These are phyloP conservation scores for Aspergillus tamarii DNA, from an alignment of 2,329 filamentous ascomycete species.

Conservation along the genomic window DNA sequence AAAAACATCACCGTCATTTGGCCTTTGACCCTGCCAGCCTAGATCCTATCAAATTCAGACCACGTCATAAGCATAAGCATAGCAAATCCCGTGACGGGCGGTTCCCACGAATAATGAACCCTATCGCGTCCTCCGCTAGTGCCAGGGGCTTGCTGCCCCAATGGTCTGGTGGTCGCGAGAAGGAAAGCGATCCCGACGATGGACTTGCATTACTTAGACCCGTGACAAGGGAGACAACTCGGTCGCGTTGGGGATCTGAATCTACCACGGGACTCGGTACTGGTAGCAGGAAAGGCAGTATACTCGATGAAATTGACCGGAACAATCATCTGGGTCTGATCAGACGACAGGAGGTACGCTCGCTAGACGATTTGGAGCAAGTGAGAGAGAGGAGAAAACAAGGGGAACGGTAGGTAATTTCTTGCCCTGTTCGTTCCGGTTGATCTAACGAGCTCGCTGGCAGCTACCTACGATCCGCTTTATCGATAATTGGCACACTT, in stretches of 20 bases:
- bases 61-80: constrained; percentile 31
- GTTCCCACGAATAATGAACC: constrained; percentile 38
- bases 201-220: constrained; percentile 35
- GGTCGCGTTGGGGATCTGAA: constrained; percentile 38
- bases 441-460: constrained; percentile 8
- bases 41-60: constrained; percentile 13
- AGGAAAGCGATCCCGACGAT: constrained; percentile 35
- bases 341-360: constrained; percentile 34
- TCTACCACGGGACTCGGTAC: constrained; percentile 30
- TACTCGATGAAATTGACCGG: constrained; percentile 31
- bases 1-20: constrained; percentile 24
- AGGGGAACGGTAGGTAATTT: constrained; percentile 67
- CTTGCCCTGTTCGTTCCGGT: constrained; percentile 28
- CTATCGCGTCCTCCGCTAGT: constrained; percentile 34
- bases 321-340: constrained; percentile 32
- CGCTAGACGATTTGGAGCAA: constrained; percentile 39
- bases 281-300: constrained; percentile 33
- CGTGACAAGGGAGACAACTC: constrained; percentile 33
- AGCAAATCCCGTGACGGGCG: constrained; percentile 37
- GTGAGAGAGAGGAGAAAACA: constrained; percentile 70
- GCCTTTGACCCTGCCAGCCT: constrained; percentile 24
- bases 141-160: constrained; percentile 36
- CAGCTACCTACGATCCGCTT: constrained; percentile 37
- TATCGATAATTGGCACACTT: constrained; percentile 40
- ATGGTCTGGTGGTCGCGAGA: constrained; percentile 33